Evolutionary conservation across 1,284 basidiomycete species (phyloP), one percentile per base, ranked within the genome.

Genomic region (Rhizoctonia solani): DNA sequence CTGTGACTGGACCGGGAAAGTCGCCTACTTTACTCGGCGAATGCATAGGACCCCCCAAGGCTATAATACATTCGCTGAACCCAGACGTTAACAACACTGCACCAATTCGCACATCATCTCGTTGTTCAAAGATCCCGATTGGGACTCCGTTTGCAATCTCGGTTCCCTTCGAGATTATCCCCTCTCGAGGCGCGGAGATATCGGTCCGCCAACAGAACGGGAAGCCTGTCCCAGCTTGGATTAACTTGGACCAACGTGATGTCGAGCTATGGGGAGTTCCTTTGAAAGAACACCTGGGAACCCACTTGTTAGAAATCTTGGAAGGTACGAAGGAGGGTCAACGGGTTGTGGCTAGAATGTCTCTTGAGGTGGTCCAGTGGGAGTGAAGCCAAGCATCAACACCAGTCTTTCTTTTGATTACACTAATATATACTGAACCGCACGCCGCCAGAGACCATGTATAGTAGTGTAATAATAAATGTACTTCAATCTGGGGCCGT

Each of bases 111-210:
- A 16, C 9, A 8, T 39, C 50, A 8, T 16, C 5, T 30, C 59
- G 23, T 54, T 56, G 70, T 27, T 72, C 74, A 21, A 61, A 72
- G 25, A 65, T 75, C 11, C 72, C 72, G 14, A 72, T 75, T 21
- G 70, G 70, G 11, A 73, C 74, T 44, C 74, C 73, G 37, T 75
- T 75, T 67, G 72, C 74, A 32, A 73, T 74, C 61, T 73, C 74
- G 27, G 72, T 74, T 9, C 72, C 73, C 32, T 59, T 73, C 68
- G 44, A 66, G 27, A 47, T 42, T 53, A 67, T 47, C 55, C 67
- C 23, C 42, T 23, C 21, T 46, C 42, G 49, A 54, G 56, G 50
- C 9, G 39, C 55, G 39, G 54, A 65, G n/a, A 21, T 66, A 47
- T 14, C 19, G 23, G 21, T 58, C 37, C 55, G 56, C 9, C 54